Conservation (phyloP, 2,329 filamentous ascomycete species). For the Penicillium sp. region DNA sequence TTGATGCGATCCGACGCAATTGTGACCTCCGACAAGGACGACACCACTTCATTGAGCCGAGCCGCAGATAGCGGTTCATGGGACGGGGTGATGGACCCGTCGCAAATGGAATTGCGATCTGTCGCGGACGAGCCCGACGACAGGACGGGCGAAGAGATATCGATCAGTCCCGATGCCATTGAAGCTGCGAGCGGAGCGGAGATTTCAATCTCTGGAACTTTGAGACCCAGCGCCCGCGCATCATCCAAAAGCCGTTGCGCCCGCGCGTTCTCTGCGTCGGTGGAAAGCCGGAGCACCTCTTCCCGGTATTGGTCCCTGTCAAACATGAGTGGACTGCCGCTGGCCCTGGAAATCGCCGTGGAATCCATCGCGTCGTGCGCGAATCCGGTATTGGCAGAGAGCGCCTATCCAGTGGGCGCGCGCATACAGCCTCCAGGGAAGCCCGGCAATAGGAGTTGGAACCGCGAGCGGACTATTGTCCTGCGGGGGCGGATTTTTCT, state of each 20-base stretch:
- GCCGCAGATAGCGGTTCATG: slow-evolving; percentile 15
- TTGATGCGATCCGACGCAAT: slow-evolving; percentile 25
- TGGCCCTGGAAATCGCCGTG: slow-evolving; percentile 12
- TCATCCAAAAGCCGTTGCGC: slow-evolving; percentile 35
- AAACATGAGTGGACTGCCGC: slow-evolving; percentile 15
- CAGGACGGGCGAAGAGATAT: slow-evolving; percentile 29
- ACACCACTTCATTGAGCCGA: slow-evolving; percentile 26
- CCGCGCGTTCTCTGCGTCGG: slow-evolving; percentile 33
- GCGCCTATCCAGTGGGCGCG: slow-evolving; percentile 20
- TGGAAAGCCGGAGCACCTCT: slow-evolving; percentile 33
- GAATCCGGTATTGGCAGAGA: slow-evolving; percentile 6
- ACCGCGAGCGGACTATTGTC: slow-evolving; percentile 1
- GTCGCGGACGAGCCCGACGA: slow-evolving; percentile 28
- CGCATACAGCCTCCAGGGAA: slow-evolving; percentile 8
- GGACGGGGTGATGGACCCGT: slow-evolving; percentile 22
- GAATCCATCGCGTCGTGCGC: slow-evolving; percentile 23
- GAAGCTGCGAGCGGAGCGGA: slow-evolving; percentile 33
- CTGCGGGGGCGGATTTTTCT: background rate
- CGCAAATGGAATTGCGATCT: slow-evolving; percentile 27
- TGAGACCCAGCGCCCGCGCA: slow-evolving; percentile 34
- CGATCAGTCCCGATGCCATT: slow-evolving; percentile 30
- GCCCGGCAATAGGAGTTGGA: too few species aligned
- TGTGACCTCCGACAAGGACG: slow-evolving; percentile 30
- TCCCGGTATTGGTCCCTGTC: slow-evolving; percentile 36
- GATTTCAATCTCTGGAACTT: slow-evolving; percentile 27